These are phyloP conservation scores for Saraca asoca DNA, from an alignment of 331 rosid species.

Conservation along the genomic window DNA sequence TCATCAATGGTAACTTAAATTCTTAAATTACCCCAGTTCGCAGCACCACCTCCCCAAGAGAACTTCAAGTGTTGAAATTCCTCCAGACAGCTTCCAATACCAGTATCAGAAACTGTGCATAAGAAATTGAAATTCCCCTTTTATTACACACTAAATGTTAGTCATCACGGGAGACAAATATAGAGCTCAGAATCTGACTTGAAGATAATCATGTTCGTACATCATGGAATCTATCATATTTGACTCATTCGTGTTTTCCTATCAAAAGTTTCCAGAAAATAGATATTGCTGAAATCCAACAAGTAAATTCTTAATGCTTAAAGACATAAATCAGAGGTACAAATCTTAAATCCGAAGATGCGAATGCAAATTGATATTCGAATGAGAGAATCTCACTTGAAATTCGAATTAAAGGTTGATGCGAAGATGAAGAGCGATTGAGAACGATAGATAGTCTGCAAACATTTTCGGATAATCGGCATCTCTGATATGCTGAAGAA, in stretches of 20 bases:
- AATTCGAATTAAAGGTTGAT: conserved; percentile 43
- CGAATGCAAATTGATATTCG: not conserved
- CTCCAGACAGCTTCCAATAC: conserved; percentile 68
- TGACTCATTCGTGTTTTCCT: not conserved
- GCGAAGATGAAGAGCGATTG: conserved; percentile 52
- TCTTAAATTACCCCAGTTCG: conserved; percentile 61
- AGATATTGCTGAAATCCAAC: not conserved
- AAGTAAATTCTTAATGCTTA: not conserved
- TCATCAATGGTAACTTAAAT: not conserved
- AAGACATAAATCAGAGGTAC: conserved; percentile 2
- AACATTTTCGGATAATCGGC: conserved; percentile 66
- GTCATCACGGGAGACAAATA: too few species aligned
- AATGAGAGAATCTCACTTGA: conserved; percentile 52
- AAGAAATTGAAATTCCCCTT: not conserved
- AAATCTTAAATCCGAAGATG: not conserved
- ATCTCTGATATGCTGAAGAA: conserved; percentile 73
- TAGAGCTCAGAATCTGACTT: too few species aligned
- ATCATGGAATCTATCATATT: too few species aligned
- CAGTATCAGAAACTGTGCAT: conserved; percentile 81
- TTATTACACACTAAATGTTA: not conserved
- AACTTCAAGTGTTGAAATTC: conserved; percentile 61
- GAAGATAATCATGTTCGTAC: too few species aligned
- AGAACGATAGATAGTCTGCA: conserved; percentile 68
- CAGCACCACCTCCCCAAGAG: conserved; percentile 42
- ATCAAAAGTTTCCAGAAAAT: not conserved